These are phyloP conservation scores for Cutaneotrichosporon sp. DNA, from an alignment of 1,284 basidiomycete species.

Conservation along the genomic window DNA sequence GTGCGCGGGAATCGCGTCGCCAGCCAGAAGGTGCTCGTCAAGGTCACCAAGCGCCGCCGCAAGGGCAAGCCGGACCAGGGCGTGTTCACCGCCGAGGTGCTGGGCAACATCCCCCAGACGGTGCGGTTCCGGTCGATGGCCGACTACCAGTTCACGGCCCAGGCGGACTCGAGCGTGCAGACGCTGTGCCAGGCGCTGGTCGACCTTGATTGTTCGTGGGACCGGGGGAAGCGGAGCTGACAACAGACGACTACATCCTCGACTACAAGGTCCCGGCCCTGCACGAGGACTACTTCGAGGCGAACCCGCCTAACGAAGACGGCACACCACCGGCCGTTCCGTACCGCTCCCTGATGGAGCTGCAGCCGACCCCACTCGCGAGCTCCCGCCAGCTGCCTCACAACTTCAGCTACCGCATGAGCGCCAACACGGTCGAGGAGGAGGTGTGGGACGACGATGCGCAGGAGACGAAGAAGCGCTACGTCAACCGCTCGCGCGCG, in stretches of 20 bases:
- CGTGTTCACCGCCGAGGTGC: slow-evolving; percentile 74
- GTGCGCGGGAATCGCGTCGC: slow-evolving; percentile 73
- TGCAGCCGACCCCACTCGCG: slow-evolving; percentile 45
- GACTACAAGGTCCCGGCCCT: slow-evolving; percentile 68
- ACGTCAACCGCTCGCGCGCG: slow-evolving; percentile 38
- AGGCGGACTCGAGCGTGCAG: slow-evolving; percentile 67
- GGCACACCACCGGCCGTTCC: slow-evolving; percentile 16
- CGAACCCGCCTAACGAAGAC: slow-evolving; percentile 25
- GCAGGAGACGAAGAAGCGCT: slow-evolving; percentile 33
- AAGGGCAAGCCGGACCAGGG: slow-evolving; percentile 28
- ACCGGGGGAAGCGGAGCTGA: background rate
- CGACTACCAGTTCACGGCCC: slow-evolving; percentile 83
- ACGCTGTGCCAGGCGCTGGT: slow-evolving; percentile 71
- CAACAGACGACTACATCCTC: slow-evolving; percentile 68
- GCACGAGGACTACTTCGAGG: slow-evolving; percentile 61
- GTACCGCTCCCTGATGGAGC: slow-evolving; percentile 37
- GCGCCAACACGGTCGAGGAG: slow-evolving; percentile 29
- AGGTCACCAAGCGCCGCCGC: slow-evolving; percentile 63
- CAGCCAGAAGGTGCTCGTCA: slow-evolving; percentile 77
- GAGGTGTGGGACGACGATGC: slow-evolving; percentile 37
- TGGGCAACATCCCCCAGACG: slow-evolving; percentile 77
- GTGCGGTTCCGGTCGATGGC: slow-evolving; percentile 89
- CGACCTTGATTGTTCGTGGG: slow-evolving; percentile 68
- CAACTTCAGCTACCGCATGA: slow-evolving; percentile 34
- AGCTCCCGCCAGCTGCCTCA: slow-evolving; percentile 34